Percentiles rank a stretch among this genome's conserved stretches.
Evolutionary conservation across 106 monocot species (phyloP).

Genomic region (Agapanthus africanus): DNA sequence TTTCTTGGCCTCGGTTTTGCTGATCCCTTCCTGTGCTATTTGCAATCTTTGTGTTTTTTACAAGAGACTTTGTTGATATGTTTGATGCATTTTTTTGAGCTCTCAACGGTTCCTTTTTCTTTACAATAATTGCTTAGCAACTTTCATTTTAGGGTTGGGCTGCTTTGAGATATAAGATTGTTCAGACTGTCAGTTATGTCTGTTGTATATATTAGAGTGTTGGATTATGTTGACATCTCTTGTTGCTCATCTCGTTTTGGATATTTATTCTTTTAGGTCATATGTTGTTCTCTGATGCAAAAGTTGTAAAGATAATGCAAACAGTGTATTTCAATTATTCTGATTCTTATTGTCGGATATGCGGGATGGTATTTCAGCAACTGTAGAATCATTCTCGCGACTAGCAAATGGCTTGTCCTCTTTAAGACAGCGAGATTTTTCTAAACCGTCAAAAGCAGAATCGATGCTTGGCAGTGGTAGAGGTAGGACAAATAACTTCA

Average conservation of each 20-base stretch:
- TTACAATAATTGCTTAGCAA: background rate
- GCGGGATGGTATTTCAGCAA: constrained; percentile 65
- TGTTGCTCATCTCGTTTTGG: background rate
- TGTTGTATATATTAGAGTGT: background rate
- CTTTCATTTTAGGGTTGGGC: background rate
- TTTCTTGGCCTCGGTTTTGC: background rate
- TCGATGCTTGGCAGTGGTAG: constrained; percentile 53
- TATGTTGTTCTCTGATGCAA: background rate
- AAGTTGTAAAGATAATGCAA: background rate
- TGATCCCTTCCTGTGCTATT: too few species aligned
- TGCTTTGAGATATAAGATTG: background rate
- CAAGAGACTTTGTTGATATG: too few species aligned
- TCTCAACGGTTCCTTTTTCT: background rate
- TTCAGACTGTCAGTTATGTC: background rate
- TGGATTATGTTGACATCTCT: constrained; percentile 4
- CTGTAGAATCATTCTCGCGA: constrained; percentile 52
- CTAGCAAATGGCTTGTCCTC: constrained; percentile 26
- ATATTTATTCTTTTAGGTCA: background rate
- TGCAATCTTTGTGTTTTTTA: too few species aligned
- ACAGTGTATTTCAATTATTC: background rate
- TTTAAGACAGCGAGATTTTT: constrained; percentile 22
- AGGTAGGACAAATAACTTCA: constrained; percentile 32
- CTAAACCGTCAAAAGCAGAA: constrained; percentile 58
- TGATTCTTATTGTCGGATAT: constrained; percentile 4
- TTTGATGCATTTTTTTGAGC: too few species aligned